A percentile compares a stretch with the other conserved stretches of the same genome.
Conservation (phyloP, 306 rosid species). For the Cucurbita ficifolia region DNA sequence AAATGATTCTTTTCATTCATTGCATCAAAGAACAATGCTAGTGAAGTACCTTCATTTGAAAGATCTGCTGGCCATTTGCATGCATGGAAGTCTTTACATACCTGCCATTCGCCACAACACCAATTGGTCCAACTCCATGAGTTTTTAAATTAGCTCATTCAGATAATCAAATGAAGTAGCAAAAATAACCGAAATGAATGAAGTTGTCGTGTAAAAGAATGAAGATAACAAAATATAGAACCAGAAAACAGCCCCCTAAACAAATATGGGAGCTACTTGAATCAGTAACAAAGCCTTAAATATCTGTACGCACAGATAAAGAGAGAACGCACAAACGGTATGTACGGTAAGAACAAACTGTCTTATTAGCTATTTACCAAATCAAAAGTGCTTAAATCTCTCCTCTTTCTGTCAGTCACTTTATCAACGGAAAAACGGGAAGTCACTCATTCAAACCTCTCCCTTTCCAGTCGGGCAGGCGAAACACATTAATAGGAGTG, state of each 20-base stretch:
- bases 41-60: slow-evolving; percentile 54
- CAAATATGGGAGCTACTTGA: not conserved
- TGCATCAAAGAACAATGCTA: slow-evolving; percentile 58
- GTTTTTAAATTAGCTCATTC: not conserved
- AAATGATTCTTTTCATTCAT: slow-evolving; percentile 43
- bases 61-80: slow-evolving; percentile 66
- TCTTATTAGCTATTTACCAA: too few species aligned
- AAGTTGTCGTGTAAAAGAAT: not conserved
- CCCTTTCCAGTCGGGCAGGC: too few species aligned
- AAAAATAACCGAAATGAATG: not conserved
- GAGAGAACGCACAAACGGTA: too few species aligned
- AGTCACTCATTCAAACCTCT: too few species aligned
- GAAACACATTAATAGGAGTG: too few species aligned
- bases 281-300: not conserved
- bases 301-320: not conserved
- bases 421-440: too few species aligned
- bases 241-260: too few species aligned
- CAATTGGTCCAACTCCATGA: too few species aligned
- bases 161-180: not conserved
- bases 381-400: too few species aligned
- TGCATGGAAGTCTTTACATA: slow-evolving; percentile 72
- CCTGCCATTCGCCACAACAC: slow-evolving; percentile 23
- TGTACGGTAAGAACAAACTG: too few species aligned
- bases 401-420: too few species aligned
- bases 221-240: too few species aligned